Base-by-base conservation (phyloP, 1,284 basidiomycete species). In the Macrocystidia cucumis region DNA sequence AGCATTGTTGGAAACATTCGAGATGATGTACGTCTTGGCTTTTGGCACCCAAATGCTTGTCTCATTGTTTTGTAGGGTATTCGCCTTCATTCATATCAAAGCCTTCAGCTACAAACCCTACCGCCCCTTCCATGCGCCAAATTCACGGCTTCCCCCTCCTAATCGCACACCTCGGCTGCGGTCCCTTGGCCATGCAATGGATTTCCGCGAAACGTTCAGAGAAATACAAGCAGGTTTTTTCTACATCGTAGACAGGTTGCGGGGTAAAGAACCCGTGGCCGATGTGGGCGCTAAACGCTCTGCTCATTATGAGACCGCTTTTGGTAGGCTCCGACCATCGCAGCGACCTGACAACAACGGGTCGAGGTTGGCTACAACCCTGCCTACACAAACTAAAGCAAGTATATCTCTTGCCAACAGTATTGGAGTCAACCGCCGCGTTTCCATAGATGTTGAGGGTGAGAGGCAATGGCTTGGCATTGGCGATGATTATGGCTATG, bases 31-130 rank as follows among this genome's bases (percentile, higher is more conserved):
- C 14, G 75, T 63, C 11, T 11, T 23, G 13, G 33, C 18, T 11
- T n/a, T 17, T 19, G 30, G 20, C 26, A n/a, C 32, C 27, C 23
- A 17, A 8, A 25, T 29, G 27, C 26, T 16, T 17, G 35, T 22
- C 21, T 19, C 21, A 27, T 33, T 47, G 31, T 18, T 8, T 21
- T 32, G 17, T 44, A 79, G 75, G 51, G 41, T 78, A 18, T 81
- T 85, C 47, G 78, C 74, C 2, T 72, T 85, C 35, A 52, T 87
- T 4, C 85, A 90, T 54, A 65, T 90, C 56, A 68, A 69, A 31
- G 83, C 83, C 1, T 90, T 87, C 61, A 72, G 74, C 9, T 88
- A 88, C 56, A 69, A 71, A 42, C 70, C 72, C 0, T 87, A 85
- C 54, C 59, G 60, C 20, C 55, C 55, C 13, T 42, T 47, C 20